phyloP scores from a whole-genome alignment of 768 basidiomycete species.

The Russula griseocarnosa region DNA sequence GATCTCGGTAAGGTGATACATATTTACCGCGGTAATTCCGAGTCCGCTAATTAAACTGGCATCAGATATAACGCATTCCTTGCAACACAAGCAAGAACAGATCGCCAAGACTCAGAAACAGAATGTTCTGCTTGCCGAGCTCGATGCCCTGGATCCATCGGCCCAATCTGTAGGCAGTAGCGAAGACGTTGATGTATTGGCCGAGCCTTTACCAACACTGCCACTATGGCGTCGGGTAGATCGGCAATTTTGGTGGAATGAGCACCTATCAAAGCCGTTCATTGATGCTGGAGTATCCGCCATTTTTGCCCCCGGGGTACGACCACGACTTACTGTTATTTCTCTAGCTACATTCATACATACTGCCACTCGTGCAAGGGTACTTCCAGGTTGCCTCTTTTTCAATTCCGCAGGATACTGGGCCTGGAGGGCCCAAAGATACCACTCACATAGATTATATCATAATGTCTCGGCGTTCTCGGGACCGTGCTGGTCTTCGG shows the following conservation, averaged over 20 bases:
- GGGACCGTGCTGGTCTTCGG: constrained; percentile 85
- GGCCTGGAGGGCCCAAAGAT: constrained; percentile 38
- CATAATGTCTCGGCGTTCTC: constrained; percentile 79
- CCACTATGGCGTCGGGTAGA: constrained; percentile 93
- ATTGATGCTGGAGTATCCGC: constrained; percentile 72
- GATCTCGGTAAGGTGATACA: constrained; percentile 58
- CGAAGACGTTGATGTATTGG: constrained; percentile 48
- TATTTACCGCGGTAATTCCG: constrained; percentile 9
- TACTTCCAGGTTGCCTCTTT: constrained; percentile 78
- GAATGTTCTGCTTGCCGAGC: constrained; percentile 55
- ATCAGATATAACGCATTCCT: constrained; percentile 74
- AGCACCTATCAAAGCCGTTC: constrained; percentile 78
- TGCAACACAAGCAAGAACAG: constrained; percentile 75
- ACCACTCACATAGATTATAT: constrained; percentile 62
- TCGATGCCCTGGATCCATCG: constrained; percentile 46
- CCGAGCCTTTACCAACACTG: constrained; percentile 70
- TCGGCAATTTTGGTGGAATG: constrained; percentile 95
- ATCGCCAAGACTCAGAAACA: constrained; percentile 53
- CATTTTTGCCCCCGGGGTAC: constrained; percentile 26
- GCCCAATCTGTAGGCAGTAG: constrained; percentile 32
- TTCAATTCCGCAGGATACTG: constrained; percentile 49
- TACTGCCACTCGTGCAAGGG: constrained; percentile 91
- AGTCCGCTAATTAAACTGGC: neutral
- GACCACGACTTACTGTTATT: constrained; percentile 1
- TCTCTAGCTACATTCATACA: constrained; percentile 72